Conservation (phyloP, 1,284 basidiomycete genomes). For the Trichosporon inkin region DNA sequence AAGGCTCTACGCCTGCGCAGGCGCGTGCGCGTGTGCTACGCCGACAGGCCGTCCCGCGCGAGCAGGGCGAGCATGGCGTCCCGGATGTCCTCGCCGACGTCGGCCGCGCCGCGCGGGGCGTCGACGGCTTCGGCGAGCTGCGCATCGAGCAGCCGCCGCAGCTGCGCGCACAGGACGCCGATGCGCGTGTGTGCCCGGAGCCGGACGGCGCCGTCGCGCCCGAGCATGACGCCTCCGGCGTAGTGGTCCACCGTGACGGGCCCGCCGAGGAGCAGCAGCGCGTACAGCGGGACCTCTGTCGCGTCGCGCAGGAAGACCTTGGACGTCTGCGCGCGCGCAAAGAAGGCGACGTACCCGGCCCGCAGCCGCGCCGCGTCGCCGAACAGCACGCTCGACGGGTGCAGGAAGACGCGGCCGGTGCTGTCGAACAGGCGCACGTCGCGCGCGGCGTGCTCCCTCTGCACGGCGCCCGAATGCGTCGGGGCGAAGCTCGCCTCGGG, state of each 20-base stretch:
- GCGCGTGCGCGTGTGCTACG: no score
- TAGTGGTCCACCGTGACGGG: conserved; percentile 72
- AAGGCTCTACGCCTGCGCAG: no score
- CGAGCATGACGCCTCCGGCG: conserved; percentile 68
- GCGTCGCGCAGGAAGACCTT: conserved; percentile 84
- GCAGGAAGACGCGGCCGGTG: conserved; percentile 53
- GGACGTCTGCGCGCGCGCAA: conserved; percentile 74
- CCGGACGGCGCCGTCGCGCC: conserved; percentile 57
- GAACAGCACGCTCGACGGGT: conserved; percentile 82
- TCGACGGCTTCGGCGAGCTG: conserved; percentile 59
- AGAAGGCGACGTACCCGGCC: conserved; percentile 76
- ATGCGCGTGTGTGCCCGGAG: conserved; percentile 81
- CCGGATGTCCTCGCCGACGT: conserved; percentile 60
- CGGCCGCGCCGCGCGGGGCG: conserved; percentile 48
- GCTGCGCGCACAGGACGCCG: conserved; percentile 80
- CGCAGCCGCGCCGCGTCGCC: conserved; percentile 67
- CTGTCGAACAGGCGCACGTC: conserved; percentile 74
- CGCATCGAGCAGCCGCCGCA: conserved; percentile 70
- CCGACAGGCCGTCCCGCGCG: conserved; percentile 46
- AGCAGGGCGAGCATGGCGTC: conserved; percentile 68
- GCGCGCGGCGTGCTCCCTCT: conserved; percentile 72
- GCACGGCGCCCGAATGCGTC: conserved; percentile 71
- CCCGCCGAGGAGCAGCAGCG: conserved; percentile 78
- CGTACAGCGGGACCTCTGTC: conserved; percentile 83
- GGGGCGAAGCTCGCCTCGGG: conserved; percentile 76